Conservation (phyloP, 2,329 filamentous ascomycete species). For the Fonsecaea nubica region DNA sequence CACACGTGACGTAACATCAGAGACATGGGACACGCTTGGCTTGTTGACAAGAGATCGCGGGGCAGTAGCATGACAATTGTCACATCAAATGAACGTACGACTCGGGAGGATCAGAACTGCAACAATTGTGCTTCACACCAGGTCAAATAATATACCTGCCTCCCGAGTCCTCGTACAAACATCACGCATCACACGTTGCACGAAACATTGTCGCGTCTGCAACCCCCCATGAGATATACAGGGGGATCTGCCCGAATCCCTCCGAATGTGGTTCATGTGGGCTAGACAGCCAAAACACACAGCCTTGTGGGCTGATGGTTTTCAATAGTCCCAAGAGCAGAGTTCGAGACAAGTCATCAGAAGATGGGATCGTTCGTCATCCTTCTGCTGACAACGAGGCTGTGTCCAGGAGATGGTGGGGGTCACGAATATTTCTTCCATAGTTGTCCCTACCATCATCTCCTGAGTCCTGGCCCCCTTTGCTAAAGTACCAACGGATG, state of each 20-base stretch:
- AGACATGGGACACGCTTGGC: neutral
- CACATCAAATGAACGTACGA: neutral
- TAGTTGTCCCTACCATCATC: neutral
- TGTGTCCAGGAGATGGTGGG: neutral
- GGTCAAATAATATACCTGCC: neutral
- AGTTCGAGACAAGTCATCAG: slow-evolving; percentile 1
- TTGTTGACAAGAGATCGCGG: neutral
- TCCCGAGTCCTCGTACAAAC: neutral
- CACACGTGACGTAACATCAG: neutral
- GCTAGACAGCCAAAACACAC: neutral
- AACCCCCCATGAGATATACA: neutral
- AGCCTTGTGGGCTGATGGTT: neutral
- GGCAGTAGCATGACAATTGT: neutral
- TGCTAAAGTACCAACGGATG: neutral
- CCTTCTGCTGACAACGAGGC: slow-evolving; percentile 2
- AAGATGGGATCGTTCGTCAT: slow-evolving; percentile 4
- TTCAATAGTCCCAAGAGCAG: slow-evolving; percentile 4
- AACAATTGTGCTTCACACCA: slow-evolving; percentile 17
- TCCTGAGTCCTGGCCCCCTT: neutral
- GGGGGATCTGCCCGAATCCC: slow-evolving; percentile 1
- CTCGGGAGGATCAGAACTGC: slow-evolving; percentile 13
- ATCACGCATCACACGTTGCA: neutral
- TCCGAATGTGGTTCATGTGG: slow-evolving; percentile 3
- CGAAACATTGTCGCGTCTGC: neutral
- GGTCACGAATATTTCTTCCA: neutral